Percentiles rank a stretch among this genome's conserved stretches.
Conservation (phyloP, 2,329 filamentous ascomycete species). For the Colletotrichum euphorbiae region DNA sequence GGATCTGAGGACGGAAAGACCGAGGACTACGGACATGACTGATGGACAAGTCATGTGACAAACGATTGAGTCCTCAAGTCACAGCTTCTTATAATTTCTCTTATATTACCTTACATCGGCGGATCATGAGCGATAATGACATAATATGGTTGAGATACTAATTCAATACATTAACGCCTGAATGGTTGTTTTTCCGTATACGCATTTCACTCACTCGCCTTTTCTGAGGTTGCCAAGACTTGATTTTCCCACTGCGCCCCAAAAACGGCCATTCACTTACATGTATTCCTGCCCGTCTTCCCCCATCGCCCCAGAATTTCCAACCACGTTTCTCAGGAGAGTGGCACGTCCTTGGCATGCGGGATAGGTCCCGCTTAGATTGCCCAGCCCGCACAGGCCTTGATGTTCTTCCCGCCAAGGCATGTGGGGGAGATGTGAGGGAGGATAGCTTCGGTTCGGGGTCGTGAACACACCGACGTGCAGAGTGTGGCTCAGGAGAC, state of each 20-base stretch:
- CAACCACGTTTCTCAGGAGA: background rate
- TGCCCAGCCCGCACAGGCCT: background rate
- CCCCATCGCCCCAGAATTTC: background rate
- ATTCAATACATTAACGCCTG: background rate
- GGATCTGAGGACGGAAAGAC: constrained; percentile 5
- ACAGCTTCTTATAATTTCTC: constrained; percentile 25
- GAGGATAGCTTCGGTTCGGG: constrained; percentile 12
- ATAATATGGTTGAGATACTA: background rate
- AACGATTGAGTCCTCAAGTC: background rate
- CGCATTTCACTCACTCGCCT: background rate
- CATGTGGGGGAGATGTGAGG: background rate
- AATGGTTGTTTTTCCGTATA: background rate
- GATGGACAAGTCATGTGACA: constrained; percentile 10
- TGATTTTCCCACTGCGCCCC: too few relatives aligned
- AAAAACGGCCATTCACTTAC: background rate
- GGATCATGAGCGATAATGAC: constrained; percentile 17
- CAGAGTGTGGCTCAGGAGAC: constrained; percentile 10
- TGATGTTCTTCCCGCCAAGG: background rate
- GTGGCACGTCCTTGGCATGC: constrained; percentile 6
- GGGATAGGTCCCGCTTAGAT: constrained; percentile 9
- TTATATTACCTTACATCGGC: constrained; percentile 1
- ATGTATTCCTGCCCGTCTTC: constrained; percentile 3
- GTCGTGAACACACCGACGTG: constrained; percentile 13
- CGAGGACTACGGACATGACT: too few relatives aligned
- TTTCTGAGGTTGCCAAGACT: constrained; percentile 18